These are phyloP conservation scores for Pyricularia pennisetigena DNA, from an alignment of 2,329 filamentous ascomycete genomes.

Conservation along the genomic window DNA sequence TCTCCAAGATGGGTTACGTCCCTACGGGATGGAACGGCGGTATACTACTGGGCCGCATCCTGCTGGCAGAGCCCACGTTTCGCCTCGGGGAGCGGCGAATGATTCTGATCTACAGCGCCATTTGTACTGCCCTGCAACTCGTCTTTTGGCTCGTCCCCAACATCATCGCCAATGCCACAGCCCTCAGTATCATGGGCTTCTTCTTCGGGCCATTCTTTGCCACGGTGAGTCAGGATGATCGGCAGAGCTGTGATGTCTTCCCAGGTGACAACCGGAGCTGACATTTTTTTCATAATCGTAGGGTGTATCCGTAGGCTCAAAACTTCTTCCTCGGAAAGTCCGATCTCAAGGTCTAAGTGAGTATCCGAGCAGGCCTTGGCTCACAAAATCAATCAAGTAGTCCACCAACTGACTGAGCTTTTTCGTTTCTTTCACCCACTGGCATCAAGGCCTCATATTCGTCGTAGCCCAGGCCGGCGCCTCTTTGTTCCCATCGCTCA, in stretches of 20 bases:
- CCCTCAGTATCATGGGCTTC: conserved; percentile 64
- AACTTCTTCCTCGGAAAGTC: conserved; percentile 37
- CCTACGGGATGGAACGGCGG: conserved; percentile 53
- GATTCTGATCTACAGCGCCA: conserved; percentile 51
- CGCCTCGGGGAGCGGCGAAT: conserved; percentile 59
- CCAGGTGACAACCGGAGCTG: not conserved
- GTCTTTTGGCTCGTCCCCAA: conserved; percentile 76
- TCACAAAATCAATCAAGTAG: not conserved
- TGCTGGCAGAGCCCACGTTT: conserved; percentile 66
- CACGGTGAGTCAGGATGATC: not conserved
- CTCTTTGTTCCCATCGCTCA: conserved; percentile 54
- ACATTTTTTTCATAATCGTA: conserved; percentile 35
- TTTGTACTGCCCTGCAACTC: conserved; percentile 56
- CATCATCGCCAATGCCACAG: conserved; percentile 65
- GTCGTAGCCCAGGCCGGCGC: conserved; percentile 68
- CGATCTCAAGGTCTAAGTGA: conserved; percentile 53
- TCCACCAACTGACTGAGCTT: not conserved
- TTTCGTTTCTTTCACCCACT: conserved; percentile 41
- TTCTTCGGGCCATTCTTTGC: conserved; percentile 67
- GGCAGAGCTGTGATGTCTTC: not conserved
- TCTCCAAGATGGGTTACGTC: conserved; percentile 51
- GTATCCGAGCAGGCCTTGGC: not conserved
- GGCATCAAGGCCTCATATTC: conserved; percentile 60
- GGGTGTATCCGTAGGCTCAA: conserved; percentile 60
- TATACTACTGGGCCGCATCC: conserved; percentile 59